Conservation (phyloP, 2,329 filamentous ascomycete genomes). For the Fusarium dlaminii region DNA sequence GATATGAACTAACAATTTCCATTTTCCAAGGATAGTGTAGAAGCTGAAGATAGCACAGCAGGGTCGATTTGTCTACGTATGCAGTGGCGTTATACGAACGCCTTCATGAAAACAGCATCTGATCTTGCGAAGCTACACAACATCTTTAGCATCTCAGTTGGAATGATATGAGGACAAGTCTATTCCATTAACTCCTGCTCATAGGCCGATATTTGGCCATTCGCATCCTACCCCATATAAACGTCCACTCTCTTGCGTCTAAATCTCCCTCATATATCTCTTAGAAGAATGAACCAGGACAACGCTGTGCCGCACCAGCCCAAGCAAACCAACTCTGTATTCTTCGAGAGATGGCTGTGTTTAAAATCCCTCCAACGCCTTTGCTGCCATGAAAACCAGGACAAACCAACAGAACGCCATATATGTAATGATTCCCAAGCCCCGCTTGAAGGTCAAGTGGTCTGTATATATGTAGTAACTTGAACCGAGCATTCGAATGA, state of each 20-base stretch:
- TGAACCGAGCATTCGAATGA: not conserved
- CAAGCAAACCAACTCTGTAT: not conserved
- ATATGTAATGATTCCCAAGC: not conserved
- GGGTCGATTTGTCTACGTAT: not conserved
- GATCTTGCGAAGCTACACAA: not conserved
- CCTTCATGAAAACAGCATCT: not conserved
- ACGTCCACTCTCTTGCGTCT: conserved; percentile 9
- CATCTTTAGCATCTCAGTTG: not conserved
- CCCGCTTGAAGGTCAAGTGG: not conserved
- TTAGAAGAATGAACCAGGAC: conserved; percentile 5
- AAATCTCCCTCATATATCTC: conserved; percentile 8
- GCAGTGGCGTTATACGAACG: not conserved
- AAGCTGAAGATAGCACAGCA: not conserved
- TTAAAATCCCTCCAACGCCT: conserved; percentile 29
- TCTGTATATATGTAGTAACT: conserved; percentile 16
- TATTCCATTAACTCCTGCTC: conserved; percentile 28
- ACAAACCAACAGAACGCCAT: conserved; percentile 26
- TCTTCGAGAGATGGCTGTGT: not conserved
- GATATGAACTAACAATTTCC: not conserved
- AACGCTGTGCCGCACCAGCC: conserved; percentile 18
- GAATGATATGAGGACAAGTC: not conserved
- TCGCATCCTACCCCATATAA: conserved; percentile 7
- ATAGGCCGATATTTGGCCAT: not conserved
- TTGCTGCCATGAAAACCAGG: conserved; percentile 18
- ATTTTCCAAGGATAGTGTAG: not conserved